These are phyloP conservation scores for Salix viminalis DNA, from an alignment of 345 rosid species.

Conservation along the genomic window DNA sequence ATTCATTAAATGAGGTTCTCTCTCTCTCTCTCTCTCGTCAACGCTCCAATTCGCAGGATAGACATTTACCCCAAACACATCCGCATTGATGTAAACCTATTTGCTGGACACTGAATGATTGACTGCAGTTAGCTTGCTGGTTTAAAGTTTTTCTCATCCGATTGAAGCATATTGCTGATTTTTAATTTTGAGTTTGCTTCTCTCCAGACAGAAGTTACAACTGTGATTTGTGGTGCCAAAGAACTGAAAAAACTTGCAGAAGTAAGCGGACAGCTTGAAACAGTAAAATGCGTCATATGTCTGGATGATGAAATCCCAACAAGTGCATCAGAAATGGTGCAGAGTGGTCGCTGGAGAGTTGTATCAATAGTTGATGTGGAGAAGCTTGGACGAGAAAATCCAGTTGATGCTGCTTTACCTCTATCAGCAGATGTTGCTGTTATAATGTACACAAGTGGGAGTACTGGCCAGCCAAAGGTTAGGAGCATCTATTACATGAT, in stretches of 20 bases:
- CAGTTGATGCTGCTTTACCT: constrained; percentile 68
- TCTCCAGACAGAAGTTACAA: constrained; percentile 83
- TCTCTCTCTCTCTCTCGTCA: constrained; percentile 12
- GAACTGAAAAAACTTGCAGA: constrained; percentile 81
- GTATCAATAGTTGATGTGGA: constrained; percentile 57
- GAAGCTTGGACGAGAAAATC: constrained; percentile 70
- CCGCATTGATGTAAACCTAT: neutral
- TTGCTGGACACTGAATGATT: neutral
- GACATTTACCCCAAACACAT: neutral
- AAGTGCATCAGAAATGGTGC: constrained; percentile 35
- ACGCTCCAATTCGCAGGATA: neutral
- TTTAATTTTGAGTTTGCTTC: constrained; percentile 9
- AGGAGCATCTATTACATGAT: constrained; percentile 16
- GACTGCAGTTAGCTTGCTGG: neutral
- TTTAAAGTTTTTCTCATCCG: neutral
- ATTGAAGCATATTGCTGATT: neutral
- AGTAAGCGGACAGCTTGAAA: constrained; percentile 81
- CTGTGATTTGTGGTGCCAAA: constrained; percentile 83
- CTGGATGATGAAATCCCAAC: constrained; percentile 80
- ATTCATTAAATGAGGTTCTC: constrained; percentile 87
- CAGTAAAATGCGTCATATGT: constrained; percentile 76
- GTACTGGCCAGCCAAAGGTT: constrained; percentile 98
- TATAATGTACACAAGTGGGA: constrained; percentile 99
- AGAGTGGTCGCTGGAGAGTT: constrained; percentile 53
- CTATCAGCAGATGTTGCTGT: constrained; percentile 79